Percentiles rank a stretch among this genome's conserved stretches.
Evolutionary conservation across 805 yeast genomes (phyloP).

Genomic region (Maudiozyma barnettii): DNA sequence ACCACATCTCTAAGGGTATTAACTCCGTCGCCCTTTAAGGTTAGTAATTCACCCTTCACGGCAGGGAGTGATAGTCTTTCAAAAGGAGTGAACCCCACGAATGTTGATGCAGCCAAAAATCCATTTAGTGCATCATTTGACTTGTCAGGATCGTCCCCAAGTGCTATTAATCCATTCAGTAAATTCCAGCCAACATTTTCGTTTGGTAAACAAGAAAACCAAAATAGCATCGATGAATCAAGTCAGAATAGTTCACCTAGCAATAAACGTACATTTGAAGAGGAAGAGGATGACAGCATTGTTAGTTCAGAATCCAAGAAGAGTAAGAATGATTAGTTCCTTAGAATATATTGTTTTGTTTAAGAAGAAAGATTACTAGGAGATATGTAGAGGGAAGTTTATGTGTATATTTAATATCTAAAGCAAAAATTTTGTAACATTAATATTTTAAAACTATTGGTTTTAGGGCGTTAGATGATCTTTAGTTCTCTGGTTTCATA

Average conservation of each 20-base stretch:
- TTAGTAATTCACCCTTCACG: neutral
- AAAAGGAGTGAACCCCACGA: neutral
- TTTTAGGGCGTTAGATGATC: neutral
- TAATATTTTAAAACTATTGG: no score
- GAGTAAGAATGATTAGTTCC: neutral
- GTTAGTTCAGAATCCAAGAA: neutral
- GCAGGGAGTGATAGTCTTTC: no score
- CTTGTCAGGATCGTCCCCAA: constrained; percentile 1
- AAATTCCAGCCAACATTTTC: constrained; percentile 6
- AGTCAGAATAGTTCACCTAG: neutral
- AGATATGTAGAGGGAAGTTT: neutral
- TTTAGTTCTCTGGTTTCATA: neutral
- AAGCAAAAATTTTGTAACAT: neutral
- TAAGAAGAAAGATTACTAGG: neutral
- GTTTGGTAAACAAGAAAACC: neutral
- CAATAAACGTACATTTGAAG: constrained; percentile 2
- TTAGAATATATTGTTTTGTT: neutral
- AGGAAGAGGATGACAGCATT: neutral
- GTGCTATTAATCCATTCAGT: constrained; percentile 1
- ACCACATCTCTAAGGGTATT: neutral
- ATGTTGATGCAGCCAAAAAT: neutral
- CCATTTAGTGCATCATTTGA: constrained; percentile 1
- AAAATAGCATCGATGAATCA: neutral
- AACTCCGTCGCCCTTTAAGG: neutral
- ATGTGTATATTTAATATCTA: neutral